phyloP scores from a whole-genome alignment of 1,139 yeast species.

The Geotrichum restrictum region DNA sequence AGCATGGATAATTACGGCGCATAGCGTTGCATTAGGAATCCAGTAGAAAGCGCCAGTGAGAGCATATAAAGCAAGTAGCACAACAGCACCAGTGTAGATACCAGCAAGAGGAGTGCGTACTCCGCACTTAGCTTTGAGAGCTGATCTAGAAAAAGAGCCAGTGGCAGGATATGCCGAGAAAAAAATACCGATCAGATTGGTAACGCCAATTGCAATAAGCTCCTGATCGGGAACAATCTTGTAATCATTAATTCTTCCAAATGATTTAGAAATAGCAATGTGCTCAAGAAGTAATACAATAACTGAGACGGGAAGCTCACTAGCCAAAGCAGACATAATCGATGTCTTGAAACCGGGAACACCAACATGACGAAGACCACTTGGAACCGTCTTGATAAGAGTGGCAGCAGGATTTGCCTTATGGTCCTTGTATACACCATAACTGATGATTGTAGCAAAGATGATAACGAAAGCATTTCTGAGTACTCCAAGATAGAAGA shows the following conservation, averaged over 20 bases:
- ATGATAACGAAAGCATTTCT: constrained; percentile 80
- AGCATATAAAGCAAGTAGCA: constrained; percentile 77
- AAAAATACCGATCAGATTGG: constrained; percentile 85
- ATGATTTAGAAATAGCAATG: constrained; percentile 88
- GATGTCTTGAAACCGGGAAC: constrained; percentile 64
- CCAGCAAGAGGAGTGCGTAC: constrained; percentile 95
- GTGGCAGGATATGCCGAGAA: constrained; percentile 95
- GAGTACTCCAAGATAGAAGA: constrained; percentile 70
- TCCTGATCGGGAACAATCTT: constrained; percentile 92
- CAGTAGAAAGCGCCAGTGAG: constrained; percentile 79
- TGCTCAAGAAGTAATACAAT: constrained; percentile 83
- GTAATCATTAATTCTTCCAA: constrained; percentile 88
- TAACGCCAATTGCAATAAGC: constrained; percentile 87
- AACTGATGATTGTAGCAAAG: constrained; percentile 70
- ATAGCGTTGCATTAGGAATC: constrained; percentile 83
- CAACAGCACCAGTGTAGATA: constrained; percentile 84
- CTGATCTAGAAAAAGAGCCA: constrained; percentile 93
- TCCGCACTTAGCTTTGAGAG: constrained; percentile 91
- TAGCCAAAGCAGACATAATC: constrained; percentile 56
- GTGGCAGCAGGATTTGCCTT: constrained; percentile 46
- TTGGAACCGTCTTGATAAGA: constrained; percentile 73
- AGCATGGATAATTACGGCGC: constrained; percentile 92
- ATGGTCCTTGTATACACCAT: constrained; percentile 52
- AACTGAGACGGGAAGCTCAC: constrained; percentile 80
- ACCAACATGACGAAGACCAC: constrained; percentile 76